Base-by-base conservation (phyloP, 2,329 filamentous ascomycete genomes). In the Talaromyces sp. region DNA sequence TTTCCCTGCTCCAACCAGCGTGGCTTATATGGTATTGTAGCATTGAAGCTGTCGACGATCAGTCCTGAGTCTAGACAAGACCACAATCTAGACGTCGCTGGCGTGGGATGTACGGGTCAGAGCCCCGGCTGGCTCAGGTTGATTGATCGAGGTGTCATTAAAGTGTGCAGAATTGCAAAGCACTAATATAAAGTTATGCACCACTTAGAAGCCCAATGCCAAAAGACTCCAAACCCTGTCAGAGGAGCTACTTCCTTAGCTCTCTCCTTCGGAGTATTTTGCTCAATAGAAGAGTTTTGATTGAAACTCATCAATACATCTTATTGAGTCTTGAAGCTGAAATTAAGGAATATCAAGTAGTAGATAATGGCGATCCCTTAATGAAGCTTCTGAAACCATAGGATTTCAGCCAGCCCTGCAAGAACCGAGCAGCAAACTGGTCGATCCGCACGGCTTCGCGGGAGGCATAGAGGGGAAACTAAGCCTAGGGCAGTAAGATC, bases 341-440 rank as follows among this genome's bases (percentile, higher is more conserved):
- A 46, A 13, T 9, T 25, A 48, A n/a, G 15, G 17, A 28, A 33
- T n/a, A 35, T 48, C 45, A 33, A 35, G 33, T 35, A 35, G 33
- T 35, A 7, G 10, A 17, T 9, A 51, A 41, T 35, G 45, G 8
- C 28, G 45, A 48, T 48, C 45, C 11, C 28, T n/a, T 28, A 21
- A 45, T 28, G 21, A 28, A 22, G 11, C 7, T 9, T n/a, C 6
- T 25, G 3, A 15, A 33, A 48, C 19, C 45, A 25, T 22, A 15
- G 41, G 19, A 39, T 33, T 56, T 56, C 53, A 56, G 53, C 53
- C 53, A 56, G 53, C 53, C 53, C 15, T 48, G 17, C 19, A 45
- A 21, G 9, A 15, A 19, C 39, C 11, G 15, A 13, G 39, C 5
- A n/a, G 22, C 10, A 11, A 19, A n/a, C 25, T 43, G 22, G 35